Conservation (phyloP, 2,329 filamentous ascomycete species). For the Stromatinia cepivora region DNA sequence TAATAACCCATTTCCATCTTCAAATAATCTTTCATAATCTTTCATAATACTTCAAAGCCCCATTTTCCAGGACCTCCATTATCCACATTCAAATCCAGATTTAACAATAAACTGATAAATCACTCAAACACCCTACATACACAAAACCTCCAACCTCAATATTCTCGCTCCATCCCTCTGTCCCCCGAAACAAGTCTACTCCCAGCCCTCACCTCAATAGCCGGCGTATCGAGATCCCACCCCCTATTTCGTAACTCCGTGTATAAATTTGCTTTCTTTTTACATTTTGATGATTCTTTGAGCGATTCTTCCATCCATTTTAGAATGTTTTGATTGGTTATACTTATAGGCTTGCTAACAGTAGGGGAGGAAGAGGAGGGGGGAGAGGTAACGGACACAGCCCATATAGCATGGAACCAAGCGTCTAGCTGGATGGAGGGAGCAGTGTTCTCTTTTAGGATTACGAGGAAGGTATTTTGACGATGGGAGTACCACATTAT, state of each 20-base stretch:
- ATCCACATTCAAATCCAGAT: not conserved
- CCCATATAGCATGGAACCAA: conserved; percentile 56
- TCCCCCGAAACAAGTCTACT: conserved; percentile 38
- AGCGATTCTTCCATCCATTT: conserved; percentile 3
- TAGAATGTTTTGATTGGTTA: not conserved
- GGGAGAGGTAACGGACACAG: too few relatives aligned
- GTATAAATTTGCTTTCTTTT: conserved; percentile 11
- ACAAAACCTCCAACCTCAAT: not conserved
- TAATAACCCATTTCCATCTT: too few relatives aligned
- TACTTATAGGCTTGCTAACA: not conserved
- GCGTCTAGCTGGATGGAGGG: conserved; percentile 56
- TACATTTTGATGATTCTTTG: not conserved
- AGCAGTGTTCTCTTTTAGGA: conserved; percentile 60
- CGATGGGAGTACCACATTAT: conserved; percentile 58
- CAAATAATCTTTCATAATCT: too few relatives aligned
- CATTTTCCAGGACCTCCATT: too few relatives aligned
- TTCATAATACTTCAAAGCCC: too few relatives aligned
- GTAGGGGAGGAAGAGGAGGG: too few relatives aligned
- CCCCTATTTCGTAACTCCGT: conserved; percentile 50
- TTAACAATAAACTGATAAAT: not conserved
- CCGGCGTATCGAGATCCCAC: conserved; percentile 66
- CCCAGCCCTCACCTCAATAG: conserved; percentile 65
- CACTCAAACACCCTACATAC: too few relatives aligned
- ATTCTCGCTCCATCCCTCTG: not conserved
- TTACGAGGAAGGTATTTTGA: conserved; percentile 53